Conservation (phyloP, 2,329 filamentous ascomycete species). For the Fusarium pseudonygamai region DNA sequence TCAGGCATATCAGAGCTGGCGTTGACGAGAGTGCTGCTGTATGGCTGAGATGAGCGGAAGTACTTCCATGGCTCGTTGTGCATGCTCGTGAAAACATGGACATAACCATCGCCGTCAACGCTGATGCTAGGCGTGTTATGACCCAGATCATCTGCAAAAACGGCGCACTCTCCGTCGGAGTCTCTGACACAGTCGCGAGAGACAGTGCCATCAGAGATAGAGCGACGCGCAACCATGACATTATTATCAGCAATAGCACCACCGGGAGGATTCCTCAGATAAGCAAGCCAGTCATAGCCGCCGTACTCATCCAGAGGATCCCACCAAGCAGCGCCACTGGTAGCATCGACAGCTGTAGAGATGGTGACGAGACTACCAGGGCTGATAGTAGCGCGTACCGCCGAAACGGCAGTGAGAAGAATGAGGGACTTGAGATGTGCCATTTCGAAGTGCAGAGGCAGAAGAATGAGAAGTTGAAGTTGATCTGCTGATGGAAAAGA, state of each 20-base stretch:
- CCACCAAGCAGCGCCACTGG: conserved; percentile 42
- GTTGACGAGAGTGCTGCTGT: conserved; percentile 35
- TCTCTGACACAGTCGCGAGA: conserved; percentile 38
- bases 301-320: conserved; percentile 39
- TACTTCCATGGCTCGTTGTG: conserved; percentile 42
- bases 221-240: conserved; percentile 39
- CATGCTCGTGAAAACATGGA: conserved; percentile 44
- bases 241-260: conserved; percentile 39
- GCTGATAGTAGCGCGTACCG: neutral
- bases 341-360: conserved; percentile 31
- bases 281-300: conserved; percentile 37
- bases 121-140: conserved; percentile 31
- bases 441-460: neutral
- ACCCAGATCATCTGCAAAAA: conserved; percentile 38
- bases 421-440: neutral
- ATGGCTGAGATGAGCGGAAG: conserved; percentile 34
- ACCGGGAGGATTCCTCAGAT: conserved; percentile 36
- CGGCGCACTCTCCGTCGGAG: conserved; percentile 25
- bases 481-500: neutral
- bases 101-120: conserved; percentile 37
- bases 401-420: neutral
- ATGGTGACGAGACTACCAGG: neutral
- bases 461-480: neutral
- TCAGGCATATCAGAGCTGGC: conserved; percentile 37
- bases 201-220: conserved; percentile 27